phyloP scores from a whole-genome alignment of 352 stramenopile species.

The Phytopythium montanum region DNA sequence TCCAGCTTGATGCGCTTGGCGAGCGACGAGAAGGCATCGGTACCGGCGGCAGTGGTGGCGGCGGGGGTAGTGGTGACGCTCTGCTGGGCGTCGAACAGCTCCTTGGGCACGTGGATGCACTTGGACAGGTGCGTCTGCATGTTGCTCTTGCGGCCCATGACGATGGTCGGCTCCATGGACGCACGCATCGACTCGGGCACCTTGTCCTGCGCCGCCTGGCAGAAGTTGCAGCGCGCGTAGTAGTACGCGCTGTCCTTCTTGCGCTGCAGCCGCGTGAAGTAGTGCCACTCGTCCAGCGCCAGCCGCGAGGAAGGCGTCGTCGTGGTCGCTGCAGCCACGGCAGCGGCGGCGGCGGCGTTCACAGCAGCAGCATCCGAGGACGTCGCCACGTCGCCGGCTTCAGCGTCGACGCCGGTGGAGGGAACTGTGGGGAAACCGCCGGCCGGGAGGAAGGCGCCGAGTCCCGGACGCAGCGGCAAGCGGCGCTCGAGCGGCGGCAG shows the following conservation, averaged over 20 bases:
- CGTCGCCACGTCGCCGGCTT: slow-evolving; percentile 7
- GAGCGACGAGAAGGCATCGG: slow-evolving; percentile 10
- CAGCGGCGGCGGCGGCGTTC: background rate
- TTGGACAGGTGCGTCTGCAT: slow-evolving; percentile 84
- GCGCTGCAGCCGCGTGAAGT: slow-evolving; percentile 71
- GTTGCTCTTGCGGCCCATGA: slow-evolving; percentile 77
- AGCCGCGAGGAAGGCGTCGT: slow-evolving; percentile 30
- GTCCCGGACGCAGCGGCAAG: slow-evolving; percentile 13
- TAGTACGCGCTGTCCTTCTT: slow-evolving; percentile 75
- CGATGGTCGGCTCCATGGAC: slow-evolving; percentile 48
- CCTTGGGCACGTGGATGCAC: slow-evolving; percentile 65
- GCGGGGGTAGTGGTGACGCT: slow-evolving; percentile 3
- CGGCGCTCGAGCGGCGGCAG: slow-evolving; percentile 48
- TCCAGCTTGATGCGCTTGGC: slow-evolving; percentile 20
- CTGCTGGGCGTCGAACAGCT: slow-evolving; percentile 26
- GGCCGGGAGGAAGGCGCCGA: slow-evolving; percentile 18
- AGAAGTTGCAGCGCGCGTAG: slow-evolving; percentile 79
- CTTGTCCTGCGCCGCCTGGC: slow-evolving; percentile 55
- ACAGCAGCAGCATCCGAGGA: background rate
- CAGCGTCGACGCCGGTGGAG: background rate
- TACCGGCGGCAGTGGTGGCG: slow-evolving; percentile 1
- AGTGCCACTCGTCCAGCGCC: slow-evolving; percentile 73
- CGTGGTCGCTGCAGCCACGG: background rate
- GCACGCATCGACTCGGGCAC: slow-evolving; percentile 41
- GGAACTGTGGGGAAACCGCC: background rate